phyloP scores from a whole-genome alignment of 169 alveolate genomes.

The Ichthyophthirius multifiliis region DNA sequence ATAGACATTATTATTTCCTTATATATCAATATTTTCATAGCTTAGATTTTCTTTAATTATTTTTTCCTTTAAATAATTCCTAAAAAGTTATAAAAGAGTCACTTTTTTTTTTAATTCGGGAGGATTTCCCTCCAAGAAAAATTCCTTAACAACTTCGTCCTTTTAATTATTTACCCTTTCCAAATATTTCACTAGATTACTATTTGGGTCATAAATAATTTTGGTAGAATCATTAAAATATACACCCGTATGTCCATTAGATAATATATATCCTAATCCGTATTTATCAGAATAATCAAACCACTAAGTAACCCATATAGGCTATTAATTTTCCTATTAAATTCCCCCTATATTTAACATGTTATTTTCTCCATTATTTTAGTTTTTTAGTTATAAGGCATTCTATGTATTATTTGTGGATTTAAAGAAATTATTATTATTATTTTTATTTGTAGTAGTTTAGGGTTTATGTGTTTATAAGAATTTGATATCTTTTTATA shows the following conservation, averaged over 20 bases:
- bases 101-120: conserved; percentile 82
- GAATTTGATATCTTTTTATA: not conserved
- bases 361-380: not conserved
- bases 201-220: conserved; percentile 58
- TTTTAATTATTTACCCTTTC: conserved; percentile 59
- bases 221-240: conserved; percentile 73
- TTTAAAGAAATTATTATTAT: not conserved
- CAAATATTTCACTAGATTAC: conserved; percentile 50
- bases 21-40: conserved; percentile 35
- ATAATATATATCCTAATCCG: conserved; percentile 77
- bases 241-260: conserved; percentile 69
- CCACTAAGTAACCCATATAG: conserved; percentile 77
- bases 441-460: not conserved
- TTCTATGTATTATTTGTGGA: not conserved
- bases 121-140: conserved; percentile 62
- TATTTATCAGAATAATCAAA: conserved; percentile 83
- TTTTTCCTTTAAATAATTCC: conserved; percentile 79
- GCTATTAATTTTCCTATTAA: not conserved
- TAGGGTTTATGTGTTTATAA: not conserved
- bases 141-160: conserved; percentile 60
- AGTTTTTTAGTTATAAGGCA: not conserved
- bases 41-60: conserved; percentile 43
- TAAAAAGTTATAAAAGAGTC: conserved; percentile 80
- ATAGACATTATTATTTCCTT: conserved; percentile 30
- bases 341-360: not conserved